These are phyloP conservation scores for Schizochytrium sp. DNA, from an alignment of 108 stramenopile species.

Conservation along the genomic window DNA sequence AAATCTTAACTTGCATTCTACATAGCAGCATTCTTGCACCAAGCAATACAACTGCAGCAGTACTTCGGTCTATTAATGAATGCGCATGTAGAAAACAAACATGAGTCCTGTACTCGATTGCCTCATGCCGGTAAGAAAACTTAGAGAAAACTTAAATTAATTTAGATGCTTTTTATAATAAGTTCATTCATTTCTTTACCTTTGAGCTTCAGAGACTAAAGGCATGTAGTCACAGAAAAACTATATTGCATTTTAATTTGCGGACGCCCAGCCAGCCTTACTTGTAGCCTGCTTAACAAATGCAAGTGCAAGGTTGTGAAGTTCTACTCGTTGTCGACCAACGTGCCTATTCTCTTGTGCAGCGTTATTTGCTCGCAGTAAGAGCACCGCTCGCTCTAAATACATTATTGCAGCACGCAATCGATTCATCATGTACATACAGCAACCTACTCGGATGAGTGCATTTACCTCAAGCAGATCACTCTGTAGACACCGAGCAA, in stretches of 20 bases:
- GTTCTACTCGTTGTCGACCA: not conserved
- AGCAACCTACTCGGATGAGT: not conserved
- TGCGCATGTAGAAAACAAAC: too few relatives aligned
- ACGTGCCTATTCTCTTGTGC: slow-evolving; percentile 6
- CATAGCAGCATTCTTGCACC: too few relatives aligned
- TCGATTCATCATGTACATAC: slow-evolving; percentile 42
- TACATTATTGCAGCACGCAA: slow-evolving; percentile 35
- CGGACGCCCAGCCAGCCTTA: not conserved
- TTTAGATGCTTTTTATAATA: too few relatives aligned
- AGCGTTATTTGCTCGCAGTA: slow-evolving; percentile 21
- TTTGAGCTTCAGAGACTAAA: too few relatives aligned
- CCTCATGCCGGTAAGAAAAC: too few relatives aligned
- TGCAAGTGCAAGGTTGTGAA: slow-evolving; percentile 43
- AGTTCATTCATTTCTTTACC: too few relatives aligned
- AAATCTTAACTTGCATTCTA: too few relatives aligned
- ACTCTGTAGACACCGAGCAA: slow-evolving; percentile 17
- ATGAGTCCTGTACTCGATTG: too few relatives aligned
- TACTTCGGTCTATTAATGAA: too few relatives aligned
- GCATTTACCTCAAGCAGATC: slow-evolving; percentile 43
- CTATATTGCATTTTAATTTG: not conserved
- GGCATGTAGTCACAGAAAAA: not conserved
- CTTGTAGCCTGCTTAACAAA: slow-evolving; percentile 51
- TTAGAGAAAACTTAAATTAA: too few relatives aligned
- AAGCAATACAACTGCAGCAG: too few relatives aligned
- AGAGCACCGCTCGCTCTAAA: slow-evolving; percentile 38